These are phyloP conservation scores for Metarhizium humberi DNA, from an alignment of 2,329 filamentous ascomycete genomes.

Conservation along the genomic window DNA sequence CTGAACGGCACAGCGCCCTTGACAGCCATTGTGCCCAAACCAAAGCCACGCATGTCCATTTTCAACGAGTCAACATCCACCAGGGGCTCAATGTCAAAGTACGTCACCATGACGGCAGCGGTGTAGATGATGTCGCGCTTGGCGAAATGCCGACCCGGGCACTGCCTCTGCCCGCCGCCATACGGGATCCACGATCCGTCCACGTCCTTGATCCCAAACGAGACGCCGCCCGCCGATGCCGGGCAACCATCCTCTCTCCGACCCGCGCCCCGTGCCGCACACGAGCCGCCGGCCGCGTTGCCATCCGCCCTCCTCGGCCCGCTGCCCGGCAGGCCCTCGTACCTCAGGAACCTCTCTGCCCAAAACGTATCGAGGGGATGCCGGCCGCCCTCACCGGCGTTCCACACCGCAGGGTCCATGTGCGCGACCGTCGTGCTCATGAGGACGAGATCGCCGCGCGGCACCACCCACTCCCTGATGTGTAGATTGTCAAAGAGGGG, in stretches of 20 bases:
- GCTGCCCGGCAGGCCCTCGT: neutral
- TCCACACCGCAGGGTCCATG: neutral
- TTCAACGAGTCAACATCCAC: neutral
- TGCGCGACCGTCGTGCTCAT: neutral
- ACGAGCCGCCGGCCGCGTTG: neutral
- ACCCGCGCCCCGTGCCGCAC: neutral
- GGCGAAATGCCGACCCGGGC: slow-evolving; percentile 3
- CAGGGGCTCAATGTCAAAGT: neutral
- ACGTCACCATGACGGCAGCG: neutral
- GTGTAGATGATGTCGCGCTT: neutral
- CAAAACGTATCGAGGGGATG: neutral
- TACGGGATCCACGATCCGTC: slow-evolving; percentile 1
- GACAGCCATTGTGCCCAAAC: neutral
- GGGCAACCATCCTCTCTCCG: neutral
- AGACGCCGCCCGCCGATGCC: neutral
- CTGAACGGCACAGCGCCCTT: neutral
- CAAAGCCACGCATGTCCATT: neutral
- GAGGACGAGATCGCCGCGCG: neutral
- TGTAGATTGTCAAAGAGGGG: neutral
- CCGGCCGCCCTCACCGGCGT: neutral
- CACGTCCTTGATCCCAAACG: neutral
- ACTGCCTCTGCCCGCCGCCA: slow-evolving; percentile 1
- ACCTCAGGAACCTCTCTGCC: neutral
- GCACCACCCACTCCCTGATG: neutral
- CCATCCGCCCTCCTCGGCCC: neutral